Conservation (phyloP, 768 basidiomycete genomes). For the Mycena maculata region DNA sequence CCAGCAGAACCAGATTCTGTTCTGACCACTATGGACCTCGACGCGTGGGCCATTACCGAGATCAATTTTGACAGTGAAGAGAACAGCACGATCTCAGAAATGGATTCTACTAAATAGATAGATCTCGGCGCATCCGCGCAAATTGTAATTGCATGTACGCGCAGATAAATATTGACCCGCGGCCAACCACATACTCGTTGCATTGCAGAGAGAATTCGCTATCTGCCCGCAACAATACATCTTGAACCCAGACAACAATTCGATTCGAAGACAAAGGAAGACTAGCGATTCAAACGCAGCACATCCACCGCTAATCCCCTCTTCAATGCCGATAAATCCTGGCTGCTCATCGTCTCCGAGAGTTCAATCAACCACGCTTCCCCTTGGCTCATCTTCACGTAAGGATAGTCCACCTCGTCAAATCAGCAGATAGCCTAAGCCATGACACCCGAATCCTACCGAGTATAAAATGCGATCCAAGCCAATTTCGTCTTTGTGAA, state of each 20-base stretch:
- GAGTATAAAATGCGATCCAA: slow-evolving; percentile 56
- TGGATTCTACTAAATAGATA: too few species aligned
- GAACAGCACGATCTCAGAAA: too few species aligned
- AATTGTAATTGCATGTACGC: too few species aligned
- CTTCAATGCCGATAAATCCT: slow-evolving; percentile 26
- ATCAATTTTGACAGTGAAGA: too few species aligned
- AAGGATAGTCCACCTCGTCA: slow-evolving; percentile 30
- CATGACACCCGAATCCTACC: slow-evolving; percentile 44
- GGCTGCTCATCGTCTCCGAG: neutral
- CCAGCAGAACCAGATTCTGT: neutral
- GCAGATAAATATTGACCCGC: too few species aligned
- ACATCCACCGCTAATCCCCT: slow-evolving; percentile 27
- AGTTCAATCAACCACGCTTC: slow-evolving; percentile 16
- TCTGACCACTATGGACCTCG: slow-evolving; percentile 4
- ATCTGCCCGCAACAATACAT: too few species aligned
- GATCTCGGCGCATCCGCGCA: too few species aligned
- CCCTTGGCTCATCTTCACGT: slow-evolving; percentile 12
- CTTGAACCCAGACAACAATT: too few species aligned
- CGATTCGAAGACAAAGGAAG: too few species aligned
- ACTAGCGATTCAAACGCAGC: slow-evolving; percentile 18
- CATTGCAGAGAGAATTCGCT: too few species aligned
- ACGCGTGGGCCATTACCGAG: too few species aligned
- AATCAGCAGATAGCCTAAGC: neutral
- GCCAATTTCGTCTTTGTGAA: slow-evolving; percentile 54
- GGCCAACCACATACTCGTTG: too few species aligned